These are phyloP conservation scores for Massarina eburnea DNA, from an alignment of 2,329 filamentous ascomycete species.

Conservation along the genomic window DNA sequence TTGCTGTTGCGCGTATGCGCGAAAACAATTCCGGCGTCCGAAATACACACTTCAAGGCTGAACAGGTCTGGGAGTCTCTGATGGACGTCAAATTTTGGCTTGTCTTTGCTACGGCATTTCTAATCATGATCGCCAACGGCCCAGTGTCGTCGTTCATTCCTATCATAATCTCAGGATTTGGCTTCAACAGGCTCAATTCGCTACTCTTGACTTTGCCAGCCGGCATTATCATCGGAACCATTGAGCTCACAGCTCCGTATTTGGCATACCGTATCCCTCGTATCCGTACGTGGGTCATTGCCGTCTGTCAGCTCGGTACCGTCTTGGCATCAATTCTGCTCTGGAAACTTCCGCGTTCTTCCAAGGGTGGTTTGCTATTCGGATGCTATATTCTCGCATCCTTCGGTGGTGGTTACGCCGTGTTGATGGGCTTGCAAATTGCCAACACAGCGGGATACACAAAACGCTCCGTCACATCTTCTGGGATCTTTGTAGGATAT, in stretches of 20 bases:
- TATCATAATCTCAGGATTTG: conserved; percentile 34
- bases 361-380: conserved; percentile 51
- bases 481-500: conserved; percentile 55
- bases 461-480: conserved; percentile 52
- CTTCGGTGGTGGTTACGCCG: conserved; percentile 51
- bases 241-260: conserved; percentile 25
- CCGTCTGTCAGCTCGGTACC: conserved; percentile 38
- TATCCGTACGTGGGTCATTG: conserved; percentile 35
- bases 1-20: conserved; percentile 68
- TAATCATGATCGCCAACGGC: conserved; percentile 36
- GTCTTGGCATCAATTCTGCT: conserved; percentile 47
- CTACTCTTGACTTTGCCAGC: conserved; percentile 28
- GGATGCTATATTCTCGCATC: conserved; percentile 53
- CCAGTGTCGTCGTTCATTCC: conserved; percentile 32
- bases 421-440: conserved; percentile 53
- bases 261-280: conserved; percentile 23
- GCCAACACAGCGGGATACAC: conserved; percentile 58
- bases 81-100: conserved; percentile 59
- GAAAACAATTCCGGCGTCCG: conserved; percentile 75
- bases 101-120: conserved; percentile 27
- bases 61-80: conserved; percentile 62
- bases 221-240: conserved; percentile 26
- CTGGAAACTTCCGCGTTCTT: conserved; percentile 46
- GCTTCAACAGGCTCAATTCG: conserved; percentile 28
- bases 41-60: conserved; percentile 66